A percentile compares a stretch with the other conserved stretches of the same genome.
phyloP scores from a whole-genome alignment of 2,329 filamentous ascomycete genomes.

The Dactylonectria macrodidyma region DNA sequence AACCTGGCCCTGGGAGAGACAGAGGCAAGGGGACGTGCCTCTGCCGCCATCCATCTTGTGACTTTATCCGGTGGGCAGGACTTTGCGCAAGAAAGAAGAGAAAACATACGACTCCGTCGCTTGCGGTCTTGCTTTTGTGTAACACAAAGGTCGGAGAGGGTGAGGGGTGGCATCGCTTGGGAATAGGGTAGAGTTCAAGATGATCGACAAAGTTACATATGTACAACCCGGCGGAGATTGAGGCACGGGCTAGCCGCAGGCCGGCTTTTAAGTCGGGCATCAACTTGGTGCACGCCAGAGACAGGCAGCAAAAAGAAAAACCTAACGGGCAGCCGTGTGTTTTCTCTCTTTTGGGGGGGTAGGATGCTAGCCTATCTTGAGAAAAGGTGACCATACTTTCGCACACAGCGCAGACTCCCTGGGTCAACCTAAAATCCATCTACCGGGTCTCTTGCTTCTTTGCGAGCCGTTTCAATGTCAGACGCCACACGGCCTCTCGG shows the following conservation, averaged over 20 bases:
- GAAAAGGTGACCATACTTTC: too few relatives aligned
- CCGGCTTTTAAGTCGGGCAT: constrained; percentile 6
- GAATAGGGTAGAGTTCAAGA: constrained; percentile 14
- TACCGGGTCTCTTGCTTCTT: neutral
- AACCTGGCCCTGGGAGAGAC: constrained; percentile 12
- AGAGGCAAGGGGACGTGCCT: constrained; percentile 1
- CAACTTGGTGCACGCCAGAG: neutral
- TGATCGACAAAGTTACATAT: constrained; percentile 3
- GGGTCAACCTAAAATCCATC: constrained; percentile 20
- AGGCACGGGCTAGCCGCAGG: neutral
- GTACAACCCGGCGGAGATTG: neutral
- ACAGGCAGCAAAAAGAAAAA: too few relatives aligned
- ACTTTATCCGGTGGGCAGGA: constrained; percentile 5
- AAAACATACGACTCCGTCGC: constrained; percentile 13
- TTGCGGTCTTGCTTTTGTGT: constrained; percentile 20
- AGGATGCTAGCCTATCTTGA: too few relatives aligned
- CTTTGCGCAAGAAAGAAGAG: neutral
- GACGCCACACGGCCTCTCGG: constrained; percentile 1
- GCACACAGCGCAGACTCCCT: neutral
- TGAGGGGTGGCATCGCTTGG: neutral
- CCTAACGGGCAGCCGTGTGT: too few relatives aligned
- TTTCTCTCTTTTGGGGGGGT: too few relatives aligned
- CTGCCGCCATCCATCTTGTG: neutral
- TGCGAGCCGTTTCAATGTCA: neutral
- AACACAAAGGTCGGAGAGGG: constrained; percentile 3